Base-by-base conservation (phyloP, 805 yeast species). In the Metschnikowia reukaufii region DNA sequence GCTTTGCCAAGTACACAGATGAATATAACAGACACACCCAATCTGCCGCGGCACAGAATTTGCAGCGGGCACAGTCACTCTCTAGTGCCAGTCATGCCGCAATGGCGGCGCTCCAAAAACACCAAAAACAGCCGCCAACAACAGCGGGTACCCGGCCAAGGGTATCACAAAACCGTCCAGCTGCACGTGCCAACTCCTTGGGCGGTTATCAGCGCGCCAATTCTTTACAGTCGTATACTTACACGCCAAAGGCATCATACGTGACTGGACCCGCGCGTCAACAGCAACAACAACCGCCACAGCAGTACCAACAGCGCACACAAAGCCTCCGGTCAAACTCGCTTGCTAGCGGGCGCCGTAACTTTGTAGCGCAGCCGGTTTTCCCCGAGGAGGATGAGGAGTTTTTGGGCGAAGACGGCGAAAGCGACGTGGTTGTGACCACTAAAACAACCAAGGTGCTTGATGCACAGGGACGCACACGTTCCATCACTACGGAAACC, bases 401-500 rank as follows among this genome's bases (percentile, higher is more conserved):
- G 12, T 9, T 9, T 17, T 16, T 20, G 1, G 61, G 52, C 20
- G 60, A 56, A 15, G 20, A 18, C n/a, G 60, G 54, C 12, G 56
- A 44, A 1, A 61, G 53, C 15, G 61, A 58, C 15, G 57, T 54
- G 13, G 52, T 66, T 6, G 53, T 71, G 15, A 70, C 78, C 6
- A 72, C 77, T 9, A 74, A 73, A 48, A 78, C 83, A 1, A 77
- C 81, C 9, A 76, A 72, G 52, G 77, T 78, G 21, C 67, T 67
- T 46, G 83, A 78, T 47, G 62, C 68, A 5, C 66, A 63, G 33
- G 85, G 85, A 0, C 69, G 82, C 34, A 79, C 84, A 0, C 72
- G 66, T 46, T 78, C 83, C 2, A 77, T 81, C 36, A 79, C 83
- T 2, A 78, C 74, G 35, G 77, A 77, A 34, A 78, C 82, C 0